Conservation (phyloP, 768 basidiomycete species). For the Daedaleopsis sinensis region DNA sequence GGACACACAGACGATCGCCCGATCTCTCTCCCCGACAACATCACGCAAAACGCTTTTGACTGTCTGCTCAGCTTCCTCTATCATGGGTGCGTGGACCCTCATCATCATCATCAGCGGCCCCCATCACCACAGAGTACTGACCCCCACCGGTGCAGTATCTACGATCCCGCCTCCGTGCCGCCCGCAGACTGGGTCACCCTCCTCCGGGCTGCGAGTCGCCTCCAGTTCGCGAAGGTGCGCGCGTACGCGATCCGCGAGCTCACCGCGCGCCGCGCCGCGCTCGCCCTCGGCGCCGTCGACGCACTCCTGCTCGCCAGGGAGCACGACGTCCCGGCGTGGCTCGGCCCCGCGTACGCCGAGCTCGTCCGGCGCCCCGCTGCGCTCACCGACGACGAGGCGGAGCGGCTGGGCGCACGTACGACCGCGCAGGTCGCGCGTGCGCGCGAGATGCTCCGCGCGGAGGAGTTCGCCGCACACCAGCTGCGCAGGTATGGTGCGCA, state of each 20-base stretch:
- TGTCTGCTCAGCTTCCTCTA: slow-evolving; percentile 42
- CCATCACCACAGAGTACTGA: background rate
- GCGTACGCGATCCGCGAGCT: slow-evolving; percentile 34
- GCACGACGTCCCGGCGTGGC: slow-evolving; percentile 26
- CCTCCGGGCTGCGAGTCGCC: slow-evolving; percentile 41
- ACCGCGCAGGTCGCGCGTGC: slow-evolving; percentile 28
- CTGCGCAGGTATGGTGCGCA: slow-evolving; percentile 19
- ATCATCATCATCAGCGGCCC: background rate
- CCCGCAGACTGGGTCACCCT: slow-evolving; percentile 41
- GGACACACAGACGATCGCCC: slow-evolving; percentile 38
- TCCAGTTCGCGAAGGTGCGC: slow-evolving; percentile 38
- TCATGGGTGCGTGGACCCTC: slow-evolving; percentile 33
- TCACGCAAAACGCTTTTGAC: slow-evolving; percentile 39
- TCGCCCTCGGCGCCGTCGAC: slow-evolving; percentile 21
- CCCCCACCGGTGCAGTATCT: slow-evolving; percentile 11
- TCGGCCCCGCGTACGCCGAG: slow-evolving; percentile 27
- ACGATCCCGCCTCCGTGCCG: slow-evolving; percentile 20
- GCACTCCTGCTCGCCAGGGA: slow-evolving; percentile 25
- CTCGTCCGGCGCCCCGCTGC: slow-evolving; percentile 25
- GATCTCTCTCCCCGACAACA: slow-evolving; percentile 34
- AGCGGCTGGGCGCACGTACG: slow-evolving; percentile 25
- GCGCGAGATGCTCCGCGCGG: slow-evolving; percentile 27
- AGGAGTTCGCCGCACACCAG: slow-evolving; percentile 16
- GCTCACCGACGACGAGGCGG: slow-evolving; percentile 29
- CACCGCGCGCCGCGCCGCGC: slow-evolving; percentile 13